These are phyloP conservation scores for Murraya koenigii DNA, from an alignment of 345 rosid genomes.

Conservation along the genomic window DNA sequence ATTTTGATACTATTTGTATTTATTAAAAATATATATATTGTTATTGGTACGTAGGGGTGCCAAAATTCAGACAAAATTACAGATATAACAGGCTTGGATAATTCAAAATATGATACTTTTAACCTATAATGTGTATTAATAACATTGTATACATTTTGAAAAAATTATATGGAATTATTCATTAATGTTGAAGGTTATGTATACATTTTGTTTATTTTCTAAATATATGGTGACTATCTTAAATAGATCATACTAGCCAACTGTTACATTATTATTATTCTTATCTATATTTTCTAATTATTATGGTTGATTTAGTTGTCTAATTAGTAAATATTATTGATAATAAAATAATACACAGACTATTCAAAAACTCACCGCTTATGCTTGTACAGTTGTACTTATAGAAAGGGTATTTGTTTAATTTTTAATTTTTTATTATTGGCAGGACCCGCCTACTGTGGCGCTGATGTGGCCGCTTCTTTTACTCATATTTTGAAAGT, in stretches of 20 bases:
- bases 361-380: not conserved
- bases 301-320: too few species aligned
- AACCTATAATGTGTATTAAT: not conserved
- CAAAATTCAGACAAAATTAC: not conserved
- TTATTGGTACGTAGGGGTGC: not conserved
- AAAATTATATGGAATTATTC: not conserved
- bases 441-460: not conserved
- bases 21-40: not conserved
- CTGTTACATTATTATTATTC: too few species aligned
- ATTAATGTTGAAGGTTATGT: not conserved
- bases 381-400: too few species aligned
- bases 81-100: not conserved
- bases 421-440: not conserved
- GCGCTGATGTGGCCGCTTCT: slow-evolving; percentile 1
- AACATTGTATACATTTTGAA: not conserved
- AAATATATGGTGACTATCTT: too few species aligned
- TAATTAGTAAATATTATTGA: too few species aligned
- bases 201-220: too few species aligned
- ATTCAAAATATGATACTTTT: not conserved
- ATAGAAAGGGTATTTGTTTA: not conserved
- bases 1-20: not conserved
- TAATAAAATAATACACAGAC: too few species aligned
- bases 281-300: too few species aligned
- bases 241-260: too few species aligned
- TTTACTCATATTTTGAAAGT: not conserved